Evolutionary conservation across 2,329 filamentous ascomycete species (phyloP).

Genomic region (Stachybotrys echinatus): DNA sequence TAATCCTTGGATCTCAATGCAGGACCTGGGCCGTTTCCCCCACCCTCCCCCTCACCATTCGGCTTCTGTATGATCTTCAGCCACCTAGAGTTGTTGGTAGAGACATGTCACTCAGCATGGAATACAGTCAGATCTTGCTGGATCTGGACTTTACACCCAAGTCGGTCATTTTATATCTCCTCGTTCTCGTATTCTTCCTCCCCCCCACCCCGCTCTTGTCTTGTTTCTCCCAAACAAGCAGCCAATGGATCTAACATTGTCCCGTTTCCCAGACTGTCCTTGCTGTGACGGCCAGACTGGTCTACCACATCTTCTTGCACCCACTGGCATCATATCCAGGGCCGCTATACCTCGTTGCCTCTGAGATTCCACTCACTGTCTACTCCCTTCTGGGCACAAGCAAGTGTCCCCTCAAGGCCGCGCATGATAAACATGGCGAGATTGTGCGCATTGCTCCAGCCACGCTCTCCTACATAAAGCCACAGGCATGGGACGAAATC

Average conservation of each 20-base stretch:
- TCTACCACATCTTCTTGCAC: not conserved
- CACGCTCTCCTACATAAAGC: not conserved
- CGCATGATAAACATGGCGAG: not conserved
- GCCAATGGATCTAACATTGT: no score
- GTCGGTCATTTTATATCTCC: no score
- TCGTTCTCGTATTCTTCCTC: no score
- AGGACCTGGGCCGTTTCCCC: not conserved
- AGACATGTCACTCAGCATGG: no score
- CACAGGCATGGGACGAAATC: not conserved
- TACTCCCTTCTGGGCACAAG: not conserved
- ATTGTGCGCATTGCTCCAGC: not conserved
- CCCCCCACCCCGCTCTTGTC: no score
- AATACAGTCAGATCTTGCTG: no score
- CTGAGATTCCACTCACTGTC: not conserved
- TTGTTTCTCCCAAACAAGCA: no score
- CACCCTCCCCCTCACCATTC: no score
- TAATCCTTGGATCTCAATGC: not conserved
- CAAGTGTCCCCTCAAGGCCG: not conserved
- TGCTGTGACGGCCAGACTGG: not conserved
- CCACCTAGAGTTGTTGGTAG: no score
- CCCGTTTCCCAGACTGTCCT: not conserved
- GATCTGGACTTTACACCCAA: no score
- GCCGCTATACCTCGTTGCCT: not conserved
- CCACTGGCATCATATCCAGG: not conserved
- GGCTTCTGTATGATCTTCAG: no score